These are phyloP conservation scores for Colletotrichum sp. DNA, from an alignment of 2,329 filamentous ascomycete genomes.

Conservation along the genomic window DNA sequence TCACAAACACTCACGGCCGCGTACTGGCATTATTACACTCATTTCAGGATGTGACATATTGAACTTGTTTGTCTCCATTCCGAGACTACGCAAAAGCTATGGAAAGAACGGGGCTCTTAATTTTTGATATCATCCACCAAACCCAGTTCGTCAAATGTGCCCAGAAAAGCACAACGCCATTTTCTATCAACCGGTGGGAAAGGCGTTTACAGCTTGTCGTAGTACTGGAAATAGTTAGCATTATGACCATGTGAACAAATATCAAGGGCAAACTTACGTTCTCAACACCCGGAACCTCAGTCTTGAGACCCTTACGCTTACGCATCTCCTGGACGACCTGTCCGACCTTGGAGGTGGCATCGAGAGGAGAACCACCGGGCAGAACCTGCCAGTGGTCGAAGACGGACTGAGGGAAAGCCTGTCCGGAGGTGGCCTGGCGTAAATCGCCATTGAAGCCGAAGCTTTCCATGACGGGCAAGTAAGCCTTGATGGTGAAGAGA, in stretches of 20 bases:
- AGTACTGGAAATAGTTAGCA: constrained; percentile 68
- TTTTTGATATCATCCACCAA: constrained; percentile 34
- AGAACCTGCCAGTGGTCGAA: constrained; percentile 99
- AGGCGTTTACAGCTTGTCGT: constrained; percentile 92
- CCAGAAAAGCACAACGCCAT: constrained; percentile 46
- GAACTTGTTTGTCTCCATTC: constrained; percentile 18
- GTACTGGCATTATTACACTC: background rate
- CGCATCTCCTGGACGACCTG: constrained; percentile 86
- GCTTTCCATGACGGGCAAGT: constrained; percentile 95
- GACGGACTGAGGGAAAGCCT: constrained; percentile 98
- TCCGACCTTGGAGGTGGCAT: constrained; percentile 81
- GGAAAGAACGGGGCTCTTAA: constrained; percentile 22
- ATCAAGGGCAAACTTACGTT: constrained; percentile 73
- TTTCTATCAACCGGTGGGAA: constrained; percentile 49
- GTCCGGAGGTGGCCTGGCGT: constrained; percentile 88
- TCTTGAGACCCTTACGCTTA: constrained; percentile 99
- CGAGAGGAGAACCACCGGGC: constrained; percentile 90
- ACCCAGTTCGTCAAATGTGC: constrained; percentile 45
- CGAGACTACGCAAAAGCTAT: constrained; percentile 22
- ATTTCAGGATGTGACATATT: background rate
- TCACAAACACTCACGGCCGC: background rate
- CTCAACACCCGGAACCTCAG: constrained; percentile 87
- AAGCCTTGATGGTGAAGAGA: constrained; percentile 99
- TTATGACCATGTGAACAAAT: constrained; percentile 2
- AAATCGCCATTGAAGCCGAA: constrained; percentile 99